A percentile compares a stretch with the other conserved stretches of the same genome.
Evolutionary conservation across 2,329 filamentous ascomycete species (phyloP).

Genomic region (Penicillium sp.): DNA sequence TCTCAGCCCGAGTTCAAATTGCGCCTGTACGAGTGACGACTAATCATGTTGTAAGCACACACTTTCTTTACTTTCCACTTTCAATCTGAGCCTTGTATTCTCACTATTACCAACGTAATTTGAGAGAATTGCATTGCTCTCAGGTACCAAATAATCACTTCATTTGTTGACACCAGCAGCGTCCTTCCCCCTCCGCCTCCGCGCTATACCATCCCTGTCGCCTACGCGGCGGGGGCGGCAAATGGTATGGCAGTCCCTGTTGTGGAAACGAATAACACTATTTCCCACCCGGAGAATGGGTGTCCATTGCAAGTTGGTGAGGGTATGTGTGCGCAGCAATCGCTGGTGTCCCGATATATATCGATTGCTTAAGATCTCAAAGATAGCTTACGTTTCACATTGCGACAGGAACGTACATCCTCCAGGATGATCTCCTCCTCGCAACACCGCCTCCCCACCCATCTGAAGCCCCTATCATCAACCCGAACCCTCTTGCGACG

Average conservation of each 20-base stretch:
- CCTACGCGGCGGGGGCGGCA: slow-evolving; percentile 69
- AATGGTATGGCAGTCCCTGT: slow-evolving; percentile 68
- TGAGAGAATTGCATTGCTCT: background rate
- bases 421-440: slow-evolving; percentile 87
- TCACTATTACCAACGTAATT: background rate
- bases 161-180: slow-evolving; percentile 45
- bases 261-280: slow-evolving; percentile 90
- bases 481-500: slow-evolving; percentile 87
- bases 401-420: slow-evolving; percentile 74
- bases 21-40: slow-evolving; percentile 8
- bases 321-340: slow-evolving; percentile 54
- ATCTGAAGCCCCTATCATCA: slow-evolving; percentile 81
- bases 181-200: slow-evolving; percentile 81
- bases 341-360: background rate
- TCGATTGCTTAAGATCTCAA: background rate
- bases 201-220: slow-evolving; percentile 72
- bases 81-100: no score
- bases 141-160: background rate
- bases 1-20: slow-evolving; percentile 10
- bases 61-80: background rate
- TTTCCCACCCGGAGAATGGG: slow-evolving; percentile 77
- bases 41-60: slow-evolving; percentile 26
- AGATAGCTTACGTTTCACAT: slow-evolving; percentile 23
- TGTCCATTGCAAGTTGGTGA: slow-evolving; percentile 91
- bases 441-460: slow-evolving; percentile 94